phyloP scores from a whole-genome alignment of 306 rosid genomes.

The Prunus davidiana region DNA sequence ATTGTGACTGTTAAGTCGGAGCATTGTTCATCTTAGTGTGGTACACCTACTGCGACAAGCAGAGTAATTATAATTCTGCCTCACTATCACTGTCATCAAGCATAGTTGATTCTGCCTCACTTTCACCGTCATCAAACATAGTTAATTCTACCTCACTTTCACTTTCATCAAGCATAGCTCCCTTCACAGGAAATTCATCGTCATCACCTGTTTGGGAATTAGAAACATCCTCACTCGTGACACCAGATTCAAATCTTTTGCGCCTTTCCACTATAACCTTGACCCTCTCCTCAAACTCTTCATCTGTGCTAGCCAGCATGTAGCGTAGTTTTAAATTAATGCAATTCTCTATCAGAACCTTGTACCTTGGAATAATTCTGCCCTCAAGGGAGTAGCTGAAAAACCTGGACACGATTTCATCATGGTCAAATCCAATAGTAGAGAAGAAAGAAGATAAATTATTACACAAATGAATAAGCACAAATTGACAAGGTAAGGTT shows the following conservation, averaged over 20 bases:
- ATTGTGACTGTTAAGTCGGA: not conserved
- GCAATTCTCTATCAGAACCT: slow-evolving; percentile 68
- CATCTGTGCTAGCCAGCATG: slow-evolving; percentile 76
- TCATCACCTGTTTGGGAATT: slow-evolving; percentile 12
- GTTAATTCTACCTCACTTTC: slow-evolving; percentile 11
- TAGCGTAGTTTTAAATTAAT: slow-evolving; percentile 70
- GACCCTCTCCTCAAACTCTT: slow-evolving; percentile 70
- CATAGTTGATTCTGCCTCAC: slow-evolving; percentile 1
- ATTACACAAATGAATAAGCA: not conserved
- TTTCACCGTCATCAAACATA: not conserved
- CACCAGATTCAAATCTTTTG: slow-evolving; percentile 46
- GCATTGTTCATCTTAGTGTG: not conserved
- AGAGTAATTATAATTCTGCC: not conserved
- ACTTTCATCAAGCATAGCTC: slow-evolving; percentile 6
- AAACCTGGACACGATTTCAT: slow-evolving; percentile 50
- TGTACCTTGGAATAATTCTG: slow-evolving; percentile 86
- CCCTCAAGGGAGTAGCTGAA: slow-evolving; percentile 88
- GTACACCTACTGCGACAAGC: not conserved
- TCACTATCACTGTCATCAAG: slow-evolving; percentile 13
- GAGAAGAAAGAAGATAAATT: not conserved
- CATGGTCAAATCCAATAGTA: not conserved
- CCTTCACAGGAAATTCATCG: slow-evolving; percentile 10
- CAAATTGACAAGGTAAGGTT: not conserved
- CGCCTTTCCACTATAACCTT: slow-evolving; percentile 48
- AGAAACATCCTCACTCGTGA: slow-evolving; percentile 19